phyloP scores from a whole-genome alignment of 768 basidiomycete genomes.

The Porphyrellus cyaneotinctus region DNA sequence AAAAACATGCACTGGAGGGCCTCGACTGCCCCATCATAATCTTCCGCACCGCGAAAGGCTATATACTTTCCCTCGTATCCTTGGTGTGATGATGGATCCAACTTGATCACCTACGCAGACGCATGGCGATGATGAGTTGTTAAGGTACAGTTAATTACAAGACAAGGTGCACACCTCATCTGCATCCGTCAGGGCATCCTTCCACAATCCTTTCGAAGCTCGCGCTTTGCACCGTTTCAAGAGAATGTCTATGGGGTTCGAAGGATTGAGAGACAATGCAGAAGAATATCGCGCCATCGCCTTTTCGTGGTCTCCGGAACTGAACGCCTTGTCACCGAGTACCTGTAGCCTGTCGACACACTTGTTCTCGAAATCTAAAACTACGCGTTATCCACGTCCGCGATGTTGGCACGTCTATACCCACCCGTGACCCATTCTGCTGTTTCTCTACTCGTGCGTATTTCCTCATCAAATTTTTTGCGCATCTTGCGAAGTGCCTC shows the following conservation, averaged over 20 bases:
- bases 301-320: not conserved
- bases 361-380: not conserved
- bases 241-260: not conserved
- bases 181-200: not conserved
- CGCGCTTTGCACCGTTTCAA: not conserved
- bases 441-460: not conserved
- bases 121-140: not conserved
- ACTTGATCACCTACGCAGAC: not conserved
- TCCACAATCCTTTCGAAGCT: not conserved
- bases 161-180: not conserved
- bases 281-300: not conserved
- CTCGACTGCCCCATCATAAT: not conserved
- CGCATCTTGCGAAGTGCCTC: not conserved
- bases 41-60: not conserved
- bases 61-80: not conserved
- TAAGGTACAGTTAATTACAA: not conserved
- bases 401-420: not conserved
- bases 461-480: not conserved
- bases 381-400: not conserved
- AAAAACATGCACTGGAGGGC: not conserved
- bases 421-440: not conserved
- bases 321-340: not conserved
- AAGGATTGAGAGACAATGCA: not conserved
- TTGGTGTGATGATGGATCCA: not conserved
- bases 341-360: not conserved